phyloP scores from a whole-genome alignment of 257 asterid species.

The Avicennia marina region DNA sequence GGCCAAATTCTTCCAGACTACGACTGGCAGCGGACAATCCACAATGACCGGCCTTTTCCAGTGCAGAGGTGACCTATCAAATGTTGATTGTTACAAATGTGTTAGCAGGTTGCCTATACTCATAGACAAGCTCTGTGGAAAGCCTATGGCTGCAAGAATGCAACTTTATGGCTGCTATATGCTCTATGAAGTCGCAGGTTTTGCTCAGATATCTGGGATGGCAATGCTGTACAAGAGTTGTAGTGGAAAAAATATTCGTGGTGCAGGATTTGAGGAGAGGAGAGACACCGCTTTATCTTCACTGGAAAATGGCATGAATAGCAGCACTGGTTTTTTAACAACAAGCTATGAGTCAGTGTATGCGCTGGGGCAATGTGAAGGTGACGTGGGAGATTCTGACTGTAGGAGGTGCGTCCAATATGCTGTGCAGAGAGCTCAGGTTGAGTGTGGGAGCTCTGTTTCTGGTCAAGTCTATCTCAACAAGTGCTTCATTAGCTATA shows the following conservation, averaged over 20 bases:
- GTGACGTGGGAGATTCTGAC: slow-evolving; percentile 77
- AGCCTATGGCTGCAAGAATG: slow-evolving; percentile 77
- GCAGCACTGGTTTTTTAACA: slow-evolving; percentile 61
- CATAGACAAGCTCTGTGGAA: slow-evolving; percentile 83
- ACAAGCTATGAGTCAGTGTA: slow-evolving; percentile 54
- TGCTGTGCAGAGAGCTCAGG: slow-evolving; percentile 94
- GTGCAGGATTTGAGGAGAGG: slow-evolving; percentile 78
- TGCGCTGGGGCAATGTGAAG: slow-evolving; percentile 94
- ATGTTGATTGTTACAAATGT: slow-evolving; percentile 83
- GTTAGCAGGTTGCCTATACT: slow-evolving; percentile 77
- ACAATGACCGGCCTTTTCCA: slow-evolving; percentile 79
- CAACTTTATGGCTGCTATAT: slow-evolving; percentile 90
- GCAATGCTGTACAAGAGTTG: slow-evolving; percentile 85
- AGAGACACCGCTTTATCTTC: slow-evolving; percentile 75
- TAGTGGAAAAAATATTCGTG: slow-evolving; percentile 62
- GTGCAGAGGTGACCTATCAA: slow-evolving; percentile 84
- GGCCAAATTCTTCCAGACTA: slow-evolving; percentile 62
- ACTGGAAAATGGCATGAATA: slow-evolving; percentile 58
- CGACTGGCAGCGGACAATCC: slow-evolving; percentile 63
- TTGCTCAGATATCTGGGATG: slow-evolving; percentile 85
- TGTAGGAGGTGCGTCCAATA: slow-evolving; percentile 79
- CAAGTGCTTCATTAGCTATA: slow-evolving; percentile 75
- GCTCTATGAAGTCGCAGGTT: slow-evolving; percentile 85
- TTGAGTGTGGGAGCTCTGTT: slow-evolving; percentile 92
- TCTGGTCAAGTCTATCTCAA: slow-evolving; percentile 80